Evolutionary conservation across 208 protist species (phyloP), one percentile per base, ranked within the genome.

Genomic region (Leishmania tropica): DNA sequence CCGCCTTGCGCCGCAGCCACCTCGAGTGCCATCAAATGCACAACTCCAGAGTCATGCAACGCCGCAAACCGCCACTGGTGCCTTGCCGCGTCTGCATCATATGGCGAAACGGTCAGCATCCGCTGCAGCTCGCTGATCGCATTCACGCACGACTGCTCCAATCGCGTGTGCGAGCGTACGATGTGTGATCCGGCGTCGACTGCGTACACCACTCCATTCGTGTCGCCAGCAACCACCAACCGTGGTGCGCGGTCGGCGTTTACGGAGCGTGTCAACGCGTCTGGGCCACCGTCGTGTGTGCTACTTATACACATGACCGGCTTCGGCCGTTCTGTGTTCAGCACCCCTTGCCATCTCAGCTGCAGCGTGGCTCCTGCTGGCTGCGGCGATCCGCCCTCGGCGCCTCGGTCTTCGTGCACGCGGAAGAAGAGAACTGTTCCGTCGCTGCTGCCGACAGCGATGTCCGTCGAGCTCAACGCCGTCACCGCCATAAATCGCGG

Each of bases 361-460:
- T 79, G 47, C 72, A 85, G 28, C 37, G n/a, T 47, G 37, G 37
- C 72, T 19, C n/a, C n/a, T 17, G 45, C 54, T 13, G 70, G 1
- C 70, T 53, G 40, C 51, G 8, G 45, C n/a, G 17, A 3, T 6
- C 35, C 5, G 28, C 73, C 51, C n/a, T 47, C 28, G 17, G 35
- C 17, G 35, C 51, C 35, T 11, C 35, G 1, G 35, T 28, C 75
- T 17, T 40, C 24, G 1, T 24, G 11, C 11, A 89, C 24, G 6
- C 10, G 35, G 68, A 89, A 93, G 42, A 91, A 76, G 1, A 86
- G 76, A 56, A 96, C 31, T 11, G 70, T 84, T 21, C 86, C 93
- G 76, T 95, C 93, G 81, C 93, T 96, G 85, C 89, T 79, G 76
- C 93, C 93, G 0, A 95, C 88, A 3, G 89, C 77, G 31, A 95